phyloP scores from a whole-genome alignment of 2,329 filamentous ascomycete species.

The Aspergillus fijiensis region DNA sequence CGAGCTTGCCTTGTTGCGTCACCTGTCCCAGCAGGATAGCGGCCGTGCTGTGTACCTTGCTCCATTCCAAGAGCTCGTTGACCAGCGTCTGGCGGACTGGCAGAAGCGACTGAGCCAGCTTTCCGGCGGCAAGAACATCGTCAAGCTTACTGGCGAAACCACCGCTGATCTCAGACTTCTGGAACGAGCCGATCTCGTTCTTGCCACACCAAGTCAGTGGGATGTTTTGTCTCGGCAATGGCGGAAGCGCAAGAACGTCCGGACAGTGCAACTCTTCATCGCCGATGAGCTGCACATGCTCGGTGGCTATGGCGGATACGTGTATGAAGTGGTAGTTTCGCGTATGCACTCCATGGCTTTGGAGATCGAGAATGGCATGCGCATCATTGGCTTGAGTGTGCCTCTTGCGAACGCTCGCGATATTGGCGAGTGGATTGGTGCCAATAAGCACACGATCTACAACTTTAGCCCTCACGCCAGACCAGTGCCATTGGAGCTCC shows the following conservation, averaged over 20 bases:
- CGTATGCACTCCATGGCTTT: slow-evolving; percentile 95
- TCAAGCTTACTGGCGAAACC: slow-evolving; percentile 91
- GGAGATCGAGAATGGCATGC: slow-evolving; percentile 78
- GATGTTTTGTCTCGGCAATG: slow-evolving; percentile 93
- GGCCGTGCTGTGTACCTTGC: slow-evolving; percentile 90
- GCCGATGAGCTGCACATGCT: slow-evolving; percentile 94
- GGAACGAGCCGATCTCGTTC: slow-evolving; percentile 80
- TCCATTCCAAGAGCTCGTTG: slow-evolving; percentile 89
- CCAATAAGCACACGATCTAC: slow-evolving; percentile 96
- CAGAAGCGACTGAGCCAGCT: slow-evolving; percentile 70
- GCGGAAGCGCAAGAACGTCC: slow-evolving; percentile 94
- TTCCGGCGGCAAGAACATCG: slow-evolving; percentile 80
- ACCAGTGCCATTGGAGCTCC: slow-evolving; percentile 84
- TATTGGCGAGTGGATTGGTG: slow-evolving; percentile 96
- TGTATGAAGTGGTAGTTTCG: slow-evolving; percentile 96
- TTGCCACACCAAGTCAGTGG: slow-evolving; percentile 94
- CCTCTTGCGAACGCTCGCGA: slow-evolving; percentile 91
- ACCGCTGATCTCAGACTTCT: slow-evolving; percentile 86
- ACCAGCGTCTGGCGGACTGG: slow-evolving; percentile 82
- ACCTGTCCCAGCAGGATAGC: slow-evolving; percentile 72
- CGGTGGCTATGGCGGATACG: slow-evolving; percentile 78
- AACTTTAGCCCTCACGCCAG: slow-evolving; percentile 95
- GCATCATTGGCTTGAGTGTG: slow-evolving; percentile 86
- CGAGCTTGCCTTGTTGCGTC: slow-evolving; percentile 84
- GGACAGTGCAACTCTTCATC: slow-evolving; percentile 85